Percentiles rank a stretch among this genome's conserved stretches.
These are phyloP conservation scores for Metschnikowia corniflorae DNA, from an alignment of 805 yeast species.

Conservation along the genomic window DNA sequence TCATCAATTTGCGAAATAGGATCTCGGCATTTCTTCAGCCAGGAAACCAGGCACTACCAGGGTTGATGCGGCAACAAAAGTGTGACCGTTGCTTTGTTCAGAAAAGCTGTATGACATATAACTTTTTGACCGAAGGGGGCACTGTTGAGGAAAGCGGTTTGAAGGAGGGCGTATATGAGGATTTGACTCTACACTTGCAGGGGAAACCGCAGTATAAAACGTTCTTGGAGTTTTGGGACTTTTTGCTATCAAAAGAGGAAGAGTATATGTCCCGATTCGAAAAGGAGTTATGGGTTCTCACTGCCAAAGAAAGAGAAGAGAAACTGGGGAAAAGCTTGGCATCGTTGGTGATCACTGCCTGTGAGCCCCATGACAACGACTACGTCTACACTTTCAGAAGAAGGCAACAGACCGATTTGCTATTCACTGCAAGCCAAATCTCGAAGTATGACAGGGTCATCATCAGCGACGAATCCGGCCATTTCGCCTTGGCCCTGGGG, in stretches of 20 bases:
- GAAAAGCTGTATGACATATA: constrained; percentile 61
- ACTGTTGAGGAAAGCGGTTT: constrained; percentile 52
- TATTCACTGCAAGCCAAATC: constrained; percentile 42
- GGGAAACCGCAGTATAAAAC: constrained; percentile 37
- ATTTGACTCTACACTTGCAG: constrained; percentile 48
- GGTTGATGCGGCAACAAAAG: constrained; percentile 44
- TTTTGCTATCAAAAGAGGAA: constrained; percentile 70
- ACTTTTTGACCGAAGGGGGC: constrained; percentile 59
- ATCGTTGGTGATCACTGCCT: constrained; percentile 39
- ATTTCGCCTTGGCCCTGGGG: constrained; percentile 70
- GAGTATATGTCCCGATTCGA: constrained; percentile 47
- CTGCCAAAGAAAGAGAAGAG: constrained; percentile 57
- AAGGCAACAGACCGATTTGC: constrained; percentile 23
- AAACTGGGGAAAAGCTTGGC: constrained; percentile 59
- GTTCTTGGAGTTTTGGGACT: constrained; percentile 74
- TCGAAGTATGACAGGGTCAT: constrained; percentile 59
- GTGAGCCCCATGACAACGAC: constrained; percentile 19
- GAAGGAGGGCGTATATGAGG: constrained; percentile 43
- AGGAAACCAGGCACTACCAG: constrained; percentile 51
- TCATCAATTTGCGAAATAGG: constrained; percentile 69
- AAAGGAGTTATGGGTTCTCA: constrained; percentile 66
- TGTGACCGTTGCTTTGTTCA: constrained; percentile 62
- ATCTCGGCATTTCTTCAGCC: constrained; percentile 58
- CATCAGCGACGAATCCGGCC: constrained; percentile 78
- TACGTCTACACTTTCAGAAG: constrained; percentile 47